These are phyloP conservation scores for Persicaria tinctoria DNA, from an alignment of 148 eudicot species.

Conservation along the genomic window DNA sequence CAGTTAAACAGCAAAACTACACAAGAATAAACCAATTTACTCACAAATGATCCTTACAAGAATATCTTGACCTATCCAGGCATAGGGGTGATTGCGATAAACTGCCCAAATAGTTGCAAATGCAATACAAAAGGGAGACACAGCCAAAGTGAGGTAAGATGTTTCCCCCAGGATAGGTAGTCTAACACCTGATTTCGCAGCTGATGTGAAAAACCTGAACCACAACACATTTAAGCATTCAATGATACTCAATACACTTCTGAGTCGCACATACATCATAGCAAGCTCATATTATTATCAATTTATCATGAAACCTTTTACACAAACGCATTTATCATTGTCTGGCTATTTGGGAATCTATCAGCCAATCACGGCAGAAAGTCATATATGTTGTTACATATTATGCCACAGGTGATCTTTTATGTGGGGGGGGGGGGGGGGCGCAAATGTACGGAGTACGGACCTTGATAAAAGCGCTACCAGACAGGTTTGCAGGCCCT, in stretches of 20 bases:
- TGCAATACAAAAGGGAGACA: slow-evolving; percentile 74
- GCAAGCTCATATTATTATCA: not conserved
- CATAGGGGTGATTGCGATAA: slow-evolving; percentile 41
- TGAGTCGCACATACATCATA: not conserved
- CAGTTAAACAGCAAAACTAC: not conserved
- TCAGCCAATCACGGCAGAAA: too few relatives aligned
- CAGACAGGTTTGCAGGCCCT: slow-evolving; percentile 74
- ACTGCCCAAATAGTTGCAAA: slow-evolving; percentile 75
- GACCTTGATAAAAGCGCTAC: slow-evolving; percentile 72
- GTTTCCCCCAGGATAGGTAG: slow-evolving; percentile 70
- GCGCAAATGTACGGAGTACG: not conserved
- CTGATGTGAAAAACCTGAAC: slow-evolving; percentile 55
- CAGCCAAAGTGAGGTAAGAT: slow-evolving; percentile 68
- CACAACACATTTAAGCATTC: not conserved
- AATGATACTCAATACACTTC: not conserved
- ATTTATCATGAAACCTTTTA: too few relatives aligned
- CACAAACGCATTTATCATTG: too few relatives aligned
- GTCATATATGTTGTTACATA: too few relatives aligned
- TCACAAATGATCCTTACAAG: slow-evolving; percentile 51
- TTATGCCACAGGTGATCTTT: not conserved
- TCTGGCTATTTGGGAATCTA: too few relatives aligned
- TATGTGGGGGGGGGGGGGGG: not conserved
- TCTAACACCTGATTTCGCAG: slow-evolving; percentile 52
- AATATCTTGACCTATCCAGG: slow-evolving; percentile 92
- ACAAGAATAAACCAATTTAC: not conserved